Percentiles rank a stretch among this genome's conserved stretches.
These are phyloP conservation scores for Basipetospora chlamydospora DNA, from an alignment of 2,329 filamentous ascomycete species.

Conservation along the genomic window DNA sequence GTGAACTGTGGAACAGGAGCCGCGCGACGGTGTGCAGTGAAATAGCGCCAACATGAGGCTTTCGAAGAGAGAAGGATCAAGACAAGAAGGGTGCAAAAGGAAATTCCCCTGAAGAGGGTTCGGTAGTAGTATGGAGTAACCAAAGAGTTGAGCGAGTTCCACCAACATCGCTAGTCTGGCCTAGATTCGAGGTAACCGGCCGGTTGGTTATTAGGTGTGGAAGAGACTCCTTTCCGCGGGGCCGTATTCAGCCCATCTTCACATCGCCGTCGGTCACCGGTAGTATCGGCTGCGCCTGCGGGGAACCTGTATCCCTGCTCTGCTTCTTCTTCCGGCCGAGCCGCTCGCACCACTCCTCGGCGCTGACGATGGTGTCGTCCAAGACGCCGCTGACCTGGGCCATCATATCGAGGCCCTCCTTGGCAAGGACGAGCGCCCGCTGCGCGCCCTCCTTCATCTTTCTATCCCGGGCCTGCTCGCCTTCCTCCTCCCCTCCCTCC, in stretches of 20 bases:
- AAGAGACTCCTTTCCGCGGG: too few species aligned
- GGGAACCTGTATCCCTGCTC: background rate
- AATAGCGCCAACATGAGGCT: too few species aligned
- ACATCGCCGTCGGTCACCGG: conserved; percentile 14
- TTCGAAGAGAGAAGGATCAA: too few species aligned
- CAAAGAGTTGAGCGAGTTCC: too few species aligned
- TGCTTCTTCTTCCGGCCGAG: conserved; percentile 34
- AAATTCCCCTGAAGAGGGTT: too few species aligned
- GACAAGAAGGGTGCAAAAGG: too few species aligned
- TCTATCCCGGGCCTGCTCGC: conserved; percentile 19
- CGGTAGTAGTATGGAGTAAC: too few species aligned
- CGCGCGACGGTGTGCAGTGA: too few species aligned
- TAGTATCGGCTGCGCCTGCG: conserved; percentile 12
- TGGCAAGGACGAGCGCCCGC: conserved; percentile 70
- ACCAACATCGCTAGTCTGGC: too few species aligned
- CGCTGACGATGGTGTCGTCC: conserved; percentile 77
- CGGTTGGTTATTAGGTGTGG: too few species aligned
- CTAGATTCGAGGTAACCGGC: too few species aligned
- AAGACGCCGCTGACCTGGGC: conserved; percentile 77
- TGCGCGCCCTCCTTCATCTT: conserved; percentile 47
- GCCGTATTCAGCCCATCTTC: conserved; percentile 13
- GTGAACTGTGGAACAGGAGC: too few species aligned
- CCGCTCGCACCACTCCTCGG: conserved; percentile 79
- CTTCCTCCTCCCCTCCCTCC: conserved; percentile 21
- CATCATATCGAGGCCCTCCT: conserved; percentile 90